A percentile compares a stretch with the other conserved stretches of the same genome.
Conservation (phyloP, 2,329 filamentous ascomycete genomes). For the Rachicladosporium sp. region DNA sequence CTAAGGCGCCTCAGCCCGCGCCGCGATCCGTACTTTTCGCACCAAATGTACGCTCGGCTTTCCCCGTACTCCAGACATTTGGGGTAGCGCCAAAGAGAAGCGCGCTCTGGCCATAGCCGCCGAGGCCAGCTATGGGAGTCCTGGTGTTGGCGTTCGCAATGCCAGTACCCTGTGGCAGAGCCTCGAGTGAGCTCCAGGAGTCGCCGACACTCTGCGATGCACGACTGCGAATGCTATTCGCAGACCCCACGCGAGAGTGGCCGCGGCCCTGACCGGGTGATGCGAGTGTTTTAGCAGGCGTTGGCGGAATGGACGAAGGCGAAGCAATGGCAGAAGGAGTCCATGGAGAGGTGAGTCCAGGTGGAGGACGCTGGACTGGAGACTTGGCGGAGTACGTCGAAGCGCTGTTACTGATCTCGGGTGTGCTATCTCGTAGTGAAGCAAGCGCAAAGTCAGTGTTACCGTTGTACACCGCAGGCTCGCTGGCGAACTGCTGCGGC, state of each 20-base stretch:
- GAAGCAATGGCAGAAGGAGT: slow-evolving; percentile 6
- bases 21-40: too few relatives aligned
- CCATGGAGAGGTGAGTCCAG: too few relatives aligned
- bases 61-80: slow-evolving; percentile 24
- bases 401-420: slow-evolving; percentile 19
- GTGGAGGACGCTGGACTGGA: too few relatives aligned
- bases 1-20: too few relatives aligned
- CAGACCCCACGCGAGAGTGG: slow-evolving; percentile 32
- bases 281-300: slow-evolving; percentile 17
- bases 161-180: slow-evolving; percentile 9
- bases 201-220: slow-evolving; percentile 17
- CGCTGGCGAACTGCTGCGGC: slow-evolving; percentile 25
- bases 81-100: slow-evolving; percentile 28
- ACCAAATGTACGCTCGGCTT: too few relatives aligned
- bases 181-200: slow-evolving; percentile 14
- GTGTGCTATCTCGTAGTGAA: slow-evolving; percentile 14
- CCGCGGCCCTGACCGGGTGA: slow-evolving; percentile 15
- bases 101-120: slow-evolving; percentile 22
- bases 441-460: slow-evolving; percentile 25
- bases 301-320: slow-evolving; percentile 23
- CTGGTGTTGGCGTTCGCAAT: slow-evolving; percentile 6
- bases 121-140: slow-evolving; percentile 6
- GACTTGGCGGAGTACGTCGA: too few relatives aligned
- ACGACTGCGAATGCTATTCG: slow-evolving; percentile 28
- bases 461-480: slow-evolving; percentile 17